phyloP scores from a whole-genome alignment of 2,329 filamentous ascomycete genomes.

The Colletotrichum kahawae region DNA sequence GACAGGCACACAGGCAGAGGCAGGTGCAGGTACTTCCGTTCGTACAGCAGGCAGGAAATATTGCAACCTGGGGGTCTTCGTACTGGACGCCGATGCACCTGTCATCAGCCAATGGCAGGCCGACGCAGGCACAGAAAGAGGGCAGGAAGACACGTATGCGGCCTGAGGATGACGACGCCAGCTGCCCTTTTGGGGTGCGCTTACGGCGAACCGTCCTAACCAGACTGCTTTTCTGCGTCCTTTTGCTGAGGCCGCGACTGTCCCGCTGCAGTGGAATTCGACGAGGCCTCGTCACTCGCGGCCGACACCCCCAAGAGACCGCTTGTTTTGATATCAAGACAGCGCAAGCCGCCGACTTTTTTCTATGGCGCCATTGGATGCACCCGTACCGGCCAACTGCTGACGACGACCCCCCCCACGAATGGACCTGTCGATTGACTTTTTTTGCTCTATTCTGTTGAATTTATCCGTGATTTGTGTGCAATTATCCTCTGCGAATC shows the following conservation, averaged over 20 bases:
- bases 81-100: not conserved
- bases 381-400: not conserved
- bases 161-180: constrained; percentile 23
- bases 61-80: not conserved
- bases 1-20: not conserved
- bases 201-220: not conserved
- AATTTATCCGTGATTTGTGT: not conserved
- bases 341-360: not conserved
- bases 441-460: not conserved
- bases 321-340: constrained; percentile 9
- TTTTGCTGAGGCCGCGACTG: not conserved
- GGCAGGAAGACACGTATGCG: constrained; percentile 1
- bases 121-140: not conserved
- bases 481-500: not conserved
- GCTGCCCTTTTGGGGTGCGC: constrained; percentile 10
- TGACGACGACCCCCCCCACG: constrained; percentile 10
- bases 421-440: not conserved
- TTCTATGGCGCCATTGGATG: not conserved
- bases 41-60: not conserved
- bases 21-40: not conserved
- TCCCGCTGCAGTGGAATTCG: not conserved
- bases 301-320: not conserved
- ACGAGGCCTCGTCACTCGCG: constrained; percentile 8
- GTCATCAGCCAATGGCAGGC: not conserved
- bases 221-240: not conserved